phyloP scores from a whole-genome alignment of 345 rosid species.

The Aquilaria sinensis region DNA sequence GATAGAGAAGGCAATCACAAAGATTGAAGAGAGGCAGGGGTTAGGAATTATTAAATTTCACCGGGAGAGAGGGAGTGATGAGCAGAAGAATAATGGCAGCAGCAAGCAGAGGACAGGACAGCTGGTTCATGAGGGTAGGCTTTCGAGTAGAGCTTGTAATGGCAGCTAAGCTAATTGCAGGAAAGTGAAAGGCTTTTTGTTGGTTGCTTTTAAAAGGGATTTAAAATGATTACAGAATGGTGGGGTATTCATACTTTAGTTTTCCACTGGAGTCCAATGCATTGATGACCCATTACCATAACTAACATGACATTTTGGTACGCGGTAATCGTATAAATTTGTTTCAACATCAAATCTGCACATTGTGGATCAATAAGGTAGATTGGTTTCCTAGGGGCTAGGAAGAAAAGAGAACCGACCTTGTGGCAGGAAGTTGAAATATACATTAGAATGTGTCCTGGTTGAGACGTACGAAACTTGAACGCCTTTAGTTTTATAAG shows the following conservation, averaged over 20 bases:
- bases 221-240: slow-evolving; percentile 20
- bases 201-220: slow-evolving; percentile 28
- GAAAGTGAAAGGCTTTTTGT: slow-evolving; percentile 17
- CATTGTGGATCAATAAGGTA: no score
- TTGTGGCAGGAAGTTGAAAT: no score
- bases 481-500: no score
- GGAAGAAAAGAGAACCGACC: no score
- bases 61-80: background rate
- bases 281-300: slow-evolving; percentile 14
- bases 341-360: no score
- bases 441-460: no score
- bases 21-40: no score
- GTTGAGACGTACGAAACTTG: no score
- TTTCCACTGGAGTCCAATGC: slow-evolving; percentile 1
- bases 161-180: slow-evolving; percentile 13
- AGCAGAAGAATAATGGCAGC: background rate
- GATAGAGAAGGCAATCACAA: background rate
- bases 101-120: slow-evolving; percentile 14
- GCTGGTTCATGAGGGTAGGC: slow-evolving; percentile 9
- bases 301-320: background rate
- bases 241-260: slow-evolving; percentile 15
- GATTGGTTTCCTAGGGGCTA: no score
- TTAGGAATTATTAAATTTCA: no score
- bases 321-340: no score
- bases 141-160: slow-evolving; percentile 10